phyloP scores from a whole-genome alignment of 352 stramenopile genomes.

The Pythium folliculosum region DNA sequence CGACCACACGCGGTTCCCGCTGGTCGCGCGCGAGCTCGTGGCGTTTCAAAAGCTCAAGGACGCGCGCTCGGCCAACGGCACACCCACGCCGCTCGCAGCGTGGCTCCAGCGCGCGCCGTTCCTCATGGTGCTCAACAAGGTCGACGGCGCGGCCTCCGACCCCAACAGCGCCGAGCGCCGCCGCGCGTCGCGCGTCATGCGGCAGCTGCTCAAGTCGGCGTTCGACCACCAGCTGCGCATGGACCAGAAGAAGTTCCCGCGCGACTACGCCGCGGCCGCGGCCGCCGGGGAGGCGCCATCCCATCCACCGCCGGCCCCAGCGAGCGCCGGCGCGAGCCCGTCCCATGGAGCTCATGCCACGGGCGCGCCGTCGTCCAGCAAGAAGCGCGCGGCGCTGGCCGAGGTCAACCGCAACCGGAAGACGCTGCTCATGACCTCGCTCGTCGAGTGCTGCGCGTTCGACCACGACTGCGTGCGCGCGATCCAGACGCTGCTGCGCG shows the following conservation, averaged over 20 bases:
- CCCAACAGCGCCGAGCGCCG: conserved; percentile 33
- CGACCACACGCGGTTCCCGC: conserved; percentile 47
- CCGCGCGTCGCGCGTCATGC: conserved; percentile 33
- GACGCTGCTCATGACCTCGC: conserved; percentile 41
- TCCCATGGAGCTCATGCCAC: neutral
- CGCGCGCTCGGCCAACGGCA: neutral
- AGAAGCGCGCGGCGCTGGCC: conserved; percentile 9
- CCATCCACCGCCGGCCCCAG: neutral
- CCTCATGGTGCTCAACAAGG: conserved; percentile 66
- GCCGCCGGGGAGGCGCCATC: neutral
- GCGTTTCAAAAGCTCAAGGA: conserved; percentile 42
- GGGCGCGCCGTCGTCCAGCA: conserved; percentile 1
- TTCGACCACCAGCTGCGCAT: conserved; percentile 52
- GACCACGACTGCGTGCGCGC: conserved; percentile 44
- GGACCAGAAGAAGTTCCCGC: conserved; percentile 42
- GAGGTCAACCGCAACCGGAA: conserved; percentile 29
- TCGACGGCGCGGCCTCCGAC: conserved; percentile 27
- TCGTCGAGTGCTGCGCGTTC: conserved; percentile 50
- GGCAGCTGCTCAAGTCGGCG: conserved; percentile 50
- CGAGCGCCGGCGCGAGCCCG: neutral
- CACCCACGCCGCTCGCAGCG: neutral
- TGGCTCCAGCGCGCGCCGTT: conserved; percentile 40
- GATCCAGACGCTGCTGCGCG: conserved; percentile 43
- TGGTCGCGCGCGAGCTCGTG: conserved; percentile 53
- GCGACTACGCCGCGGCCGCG: conserved; percentile 3